Percentiles rank a stretch among this genome's conserved stretches.
Evolutionary conservation across 805 yeast genomes (phyloP).

Genomic region (Yarrowia divulgata): DNA sequence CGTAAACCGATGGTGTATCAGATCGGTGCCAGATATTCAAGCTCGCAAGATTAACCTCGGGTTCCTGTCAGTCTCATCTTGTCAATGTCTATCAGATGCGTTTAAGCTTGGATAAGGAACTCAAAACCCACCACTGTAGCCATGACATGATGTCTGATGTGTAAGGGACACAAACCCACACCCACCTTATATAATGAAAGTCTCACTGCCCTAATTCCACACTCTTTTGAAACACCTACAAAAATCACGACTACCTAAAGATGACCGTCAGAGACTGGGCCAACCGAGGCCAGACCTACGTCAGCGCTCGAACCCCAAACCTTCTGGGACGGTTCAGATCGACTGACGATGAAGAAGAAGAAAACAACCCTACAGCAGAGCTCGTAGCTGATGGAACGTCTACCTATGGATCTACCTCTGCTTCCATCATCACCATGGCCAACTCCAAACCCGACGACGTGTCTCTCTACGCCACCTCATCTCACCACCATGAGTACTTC

Average conservation of each 20-base stretch:
- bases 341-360: background rate
- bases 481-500: slow-evolving; percentile 33
- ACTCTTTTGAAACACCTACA: background rate
- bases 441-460: slow-evolving; percentile 30
- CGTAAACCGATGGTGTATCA: background rate
- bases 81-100: background rate
- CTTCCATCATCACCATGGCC: slow-evolving; percentile 18
- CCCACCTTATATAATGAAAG: slow-evolving; percentile 12
- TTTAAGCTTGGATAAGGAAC: slow-evolving; percentile 25
- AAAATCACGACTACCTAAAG: background rate
- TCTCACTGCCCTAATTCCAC: background rate
- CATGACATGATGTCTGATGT: background rate
- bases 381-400: background rate
- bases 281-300: slow-evolving; percentile 14
- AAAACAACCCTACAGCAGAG: background rate
- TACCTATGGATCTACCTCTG: slow-evolving; percentile 7
- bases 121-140: background rate
- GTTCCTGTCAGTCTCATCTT: slow-evolving; percentile 13
- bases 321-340: slow-evolving; percentile 26
- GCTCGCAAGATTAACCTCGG: background rate
- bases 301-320: slow-evolving; percentile 13
- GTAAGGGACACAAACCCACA: slow-evolving; percentile 18
- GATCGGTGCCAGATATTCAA: background rate
- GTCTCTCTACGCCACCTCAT: slow-evolving; percentile 15
- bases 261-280: slow-evolving; percentile 33